Percentiles rank a stretch among this genome's conserved stretches.
phyloP scores from a whole-genome alignment of 108 stramenopile species.

The Fistulifera solaris region DNA sequence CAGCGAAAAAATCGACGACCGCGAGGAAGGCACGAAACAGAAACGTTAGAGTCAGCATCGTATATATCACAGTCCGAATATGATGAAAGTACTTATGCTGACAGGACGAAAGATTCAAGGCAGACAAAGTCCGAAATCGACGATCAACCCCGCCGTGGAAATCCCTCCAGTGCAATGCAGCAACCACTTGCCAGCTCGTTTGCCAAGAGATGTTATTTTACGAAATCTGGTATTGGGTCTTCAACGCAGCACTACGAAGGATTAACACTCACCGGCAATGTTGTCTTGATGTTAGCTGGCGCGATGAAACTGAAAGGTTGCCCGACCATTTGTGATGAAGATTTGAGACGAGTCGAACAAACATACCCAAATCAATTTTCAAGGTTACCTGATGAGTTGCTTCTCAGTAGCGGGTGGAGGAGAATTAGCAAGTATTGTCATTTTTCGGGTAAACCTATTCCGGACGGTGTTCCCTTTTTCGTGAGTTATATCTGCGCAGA shows the following conservation, averaged over 20 bases:
- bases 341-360: conserved; percentile 77
- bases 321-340: conserved; percentile 88
- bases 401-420: conserved; percentile 74
- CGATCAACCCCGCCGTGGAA: neutral
- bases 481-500: conserved; percentile 22
- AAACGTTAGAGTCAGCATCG: neutral
- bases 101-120: conserved; percentile 1
- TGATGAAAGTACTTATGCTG: conserved; percentile 19
- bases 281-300: conserved; percentile 71
- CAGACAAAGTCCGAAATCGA: neutral
- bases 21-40: neutral
- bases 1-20: conserved; percentile 7
- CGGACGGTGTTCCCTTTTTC: conserved; percentile 53
- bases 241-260: conserved; percentile 84
- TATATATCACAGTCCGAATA: conserved; percentile 7
- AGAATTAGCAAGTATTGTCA: conserved; percentile 80
- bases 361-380: conserved; percentile 81
- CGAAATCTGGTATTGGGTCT: conserved; percentile 75
- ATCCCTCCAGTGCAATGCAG: conserved; percentile 4
- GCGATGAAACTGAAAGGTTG: conserved; percentile 88
- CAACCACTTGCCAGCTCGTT: conserved; percentile 70
- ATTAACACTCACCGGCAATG: conserved; percentile 74
- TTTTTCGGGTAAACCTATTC: conserved; percentile 75
- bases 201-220: conserved; percentile 83
- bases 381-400: conserved; percentile 72